These are phyloP conservation scores for Boletus subcaerulescens DNA, from an alignment of 768 basidiomycete genomes.

Conservation along the genomic window DNA sequence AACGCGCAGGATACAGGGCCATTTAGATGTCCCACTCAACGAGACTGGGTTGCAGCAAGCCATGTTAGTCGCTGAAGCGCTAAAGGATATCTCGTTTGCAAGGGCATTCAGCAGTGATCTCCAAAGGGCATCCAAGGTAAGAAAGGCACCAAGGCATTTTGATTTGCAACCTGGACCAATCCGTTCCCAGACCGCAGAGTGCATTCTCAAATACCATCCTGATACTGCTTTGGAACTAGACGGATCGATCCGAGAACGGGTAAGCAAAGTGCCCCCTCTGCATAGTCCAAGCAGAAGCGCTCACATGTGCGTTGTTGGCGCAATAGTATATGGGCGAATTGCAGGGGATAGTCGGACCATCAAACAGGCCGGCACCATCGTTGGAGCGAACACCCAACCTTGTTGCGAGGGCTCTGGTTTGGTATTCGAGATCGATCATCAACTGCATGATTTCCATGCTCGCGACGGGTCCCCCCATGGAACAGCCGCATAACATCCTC, in stretches of 20 bases:
- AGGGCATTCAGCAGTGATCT: slow-evolving; percentile 73
- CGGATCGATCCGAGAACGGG: slow-evolving; percentile 61
- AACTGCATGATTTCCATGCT: slow-evolving; percentile 23
- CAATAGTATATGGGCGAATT: slow-evolving; percentile 57
- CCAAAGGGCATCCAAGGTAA: slow-evolving; percentile 61
- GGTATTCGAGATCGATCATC: slow-evolving; percentile 58
- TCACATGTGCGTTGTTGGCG: neutral
- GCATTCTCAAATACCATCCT: slow-evolving; percentile 55
- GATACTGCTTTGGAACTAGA: slow-evolving; percentile 41
- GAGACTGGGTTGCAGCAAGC: slow-evolving; percentile 60
- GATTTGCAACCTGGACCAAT: neutral
- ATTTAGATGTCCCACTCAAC: slow-evolving; percentile 67
- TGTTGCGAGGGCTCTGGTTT: slow-evolving; percentile 46
- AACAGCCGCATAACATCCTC: slow-evolving; percentile 41
- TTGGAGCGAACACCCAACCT: slow-evolving; percentile 37
- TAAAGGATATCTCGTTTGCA: slow-evolving; percentile 55
- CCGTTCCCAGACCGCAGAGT: slow-evolving; percentile 57
- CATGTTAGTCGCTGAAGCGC: slow-evolving; percentile 46
- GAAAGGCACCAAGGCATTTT: neutral
- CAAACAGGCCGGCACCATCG: slow-evolving; percentile 20
- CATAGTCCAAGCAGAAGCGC: too few relatives aligned
- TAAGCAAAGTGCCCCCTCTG: slow-evolving; percentile 29
- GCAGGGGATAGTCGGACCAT: slow-evolving; percentile 43
- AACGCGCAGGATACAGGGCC: slow-evolving; percentile 67
- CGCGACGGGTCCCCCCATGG: slow-evolving; percentile 26